Conservation (phyloP, 2,329 filamentous ascomycete genomes). For the Didymella pinodella region DNA sequence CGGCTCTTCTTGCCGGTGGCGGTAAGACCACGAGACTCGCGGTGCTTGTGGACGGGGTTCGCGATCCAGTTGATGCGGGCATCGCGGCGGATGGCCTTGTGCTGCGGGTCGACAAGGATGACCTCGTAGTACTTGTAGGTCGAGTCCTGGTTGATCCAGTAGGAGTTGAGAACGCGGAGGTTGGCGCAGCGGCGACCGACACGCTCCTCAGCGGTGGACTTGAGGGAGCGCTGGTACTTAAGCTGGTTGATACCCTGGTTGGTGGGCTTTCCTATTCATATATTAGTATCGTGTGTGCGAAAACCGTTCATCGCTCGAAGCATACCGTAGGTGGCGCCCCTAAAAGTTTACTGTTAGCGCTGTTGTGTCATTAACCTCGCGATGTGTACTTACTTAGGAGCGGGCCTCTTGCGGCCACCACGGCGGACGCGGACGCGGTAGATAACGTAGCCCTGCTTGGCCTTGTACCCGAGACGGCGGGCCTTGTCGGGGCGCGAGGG, state of each 20-base stretch:
- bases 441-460: slow-evolving; percentile 99
- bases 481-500: slow-evolving; percentile 99
- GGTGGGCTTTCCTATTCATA: slow-evolving; percentile 89
- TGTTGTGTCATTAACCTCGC: not conserved
- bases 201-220: slow-evolving; percentile 98
- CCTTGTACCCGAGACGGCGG: slow-evolving; percentile 99
- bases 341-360: slow-evolving; percentile 54
- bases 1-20: slow-evolving; percentile 99
- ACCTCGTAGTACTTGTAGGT: slow-evolving; percentile 99
- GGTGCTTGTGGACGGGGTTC: slow-evolving; percentile 99
- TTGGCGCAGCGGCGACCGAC: slow-evolving; percentile 99
- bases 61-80: slow-evolving; percentile 99
- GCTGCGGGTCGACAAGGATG: slow-evolving; percentile 99
- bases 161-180: slow-evolving; percentile 99
- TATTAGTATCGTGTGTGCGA: slow-evolving; percentile 33
- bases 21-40: slow-evolving; percentile 95
- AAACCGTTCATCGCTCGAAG: slow-evolving; percentile 27
- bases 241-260: slow-evolving; percentile 99
- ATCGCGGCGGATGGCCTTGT: slow-evolving; percentile 99
- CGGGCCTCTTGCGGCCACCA: slow-evolving; percentile 98
- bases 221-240: slow-evolving; percentile 99
- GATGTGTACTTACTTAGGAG: slow-evolving; percentile 67
- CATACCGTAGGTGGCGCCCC: slow-evolving; percentile 98
- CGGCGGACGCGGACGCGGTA: slow-evolving; percentile 98
- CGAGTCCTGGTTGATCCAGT: slow-evolving; percentile 99